These are phyloP conservation scores for Cercospora canescens DNA, from an alignment of 2,329 filamentous ascomycete species.

Conservation along the genomic window DNA sequence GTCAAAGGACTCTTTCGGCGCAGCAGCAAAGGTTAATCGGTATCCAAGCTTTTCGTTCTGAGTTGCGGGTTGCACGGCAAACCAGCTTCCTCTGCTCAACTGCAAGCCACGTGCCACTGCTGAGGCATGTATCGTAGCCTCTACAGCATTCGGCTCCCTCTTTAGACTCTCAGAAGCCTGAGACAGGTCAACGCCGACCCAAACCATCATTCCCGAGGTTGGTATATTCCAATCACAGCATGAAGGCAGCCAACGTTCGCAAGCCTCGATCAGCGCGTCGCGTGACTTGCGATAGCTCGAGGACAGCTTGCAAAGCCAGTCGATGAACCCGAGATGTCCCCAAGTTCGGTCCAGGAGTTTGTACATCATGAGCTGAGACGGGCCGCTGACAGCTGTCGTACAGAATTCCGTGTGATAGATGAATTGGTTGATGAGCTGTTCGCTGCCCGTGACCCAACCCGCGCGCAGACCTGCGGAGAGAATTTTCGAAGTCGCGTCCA, in stretches of 20 bases:
- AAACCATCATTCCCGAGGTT: slow-evolving; percentile 31
- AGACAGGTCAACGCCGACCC: slow-evolving; percentile 14
- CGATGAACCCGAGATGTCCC: slow-evolving; percentile 35
- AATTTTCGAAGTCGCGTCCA: slow-evolving; percentile 38
- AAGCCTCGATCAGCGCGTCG: slow-evolving; percentile 31
- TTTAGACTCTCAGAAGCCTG: neutral
- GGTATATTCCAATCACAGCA: slow-evolving; percentile 29
- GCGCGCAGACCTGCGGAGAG: slow-evolving; percentile 35
- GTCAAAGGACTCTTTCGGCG: slow-evolving; percentile 8
- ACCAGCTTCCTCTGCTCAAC: slow-evolving; percentile 28
- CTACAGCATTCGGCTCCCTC: slow-evolving; percentile 11
- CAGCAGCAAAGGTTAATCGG: slow-evolving; percentile 16
- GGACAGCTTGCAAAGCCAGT: slow-evolving; percentile 32
- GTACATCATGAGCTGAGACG: slow-evolving; percentile 35
- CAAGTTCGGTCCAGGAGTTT: slow-evolving; percentile 36
- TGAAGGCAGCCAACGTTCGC: slow-evolving; percentile 28
- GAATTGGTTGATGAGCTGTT: slow-evolving; percentile 33
- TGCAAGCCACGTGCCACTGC: slow-evolving; percentile 22
- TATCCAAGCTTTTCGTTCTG: neutral
- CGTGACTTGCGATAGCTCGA: slow-evolving; percentile 27
- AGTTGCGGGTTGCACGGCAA: slow-evolving; percentile 4
- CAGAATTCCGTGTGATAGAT: slow-evolving; percentile 28
- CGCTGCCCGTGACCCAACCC: slow-evolving; percentile 35
- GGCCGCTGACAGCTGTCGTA: slow-evolving; percentile 27
- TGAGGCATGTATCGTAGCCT: slow-evolving; percentile 23